Conservation (phyloP, 768 basidiomycete genomes). For the Lactarius psammicola region DNA sequence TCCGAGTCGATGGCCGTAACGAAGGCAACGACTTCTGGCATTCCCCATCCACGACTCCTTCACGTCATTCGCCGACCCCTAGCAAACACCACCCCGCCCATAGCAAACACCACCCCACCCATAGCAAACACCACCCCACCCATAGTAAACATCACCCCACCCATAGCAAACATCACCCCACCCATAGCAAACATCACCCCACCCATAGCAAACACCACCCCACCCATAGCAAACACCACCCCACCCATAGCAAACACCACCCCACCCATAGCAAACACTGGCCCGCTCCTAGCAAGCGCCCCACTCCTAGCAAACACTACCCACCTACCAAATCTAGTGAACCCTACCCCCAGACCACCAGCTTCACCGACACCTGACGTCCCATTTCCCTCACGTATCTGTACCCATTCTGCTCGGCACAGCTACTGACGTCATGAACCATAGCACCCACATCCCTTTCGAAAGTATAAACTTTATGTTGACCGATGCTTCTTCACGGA, state of each 20-base stretch:
- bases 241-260: too few species aligned
- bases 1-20: not conserved
- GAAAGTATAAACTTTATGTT: not conserved
- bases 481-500: not conserved
- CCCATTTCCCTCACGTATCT: not conserved
- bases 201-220: too few species aligned
- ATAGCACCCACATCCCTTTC: not conserved
- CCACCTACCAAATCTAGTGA: not conserved
- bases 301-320: too few species aligned
- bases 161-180: too few species aligned
- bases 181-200: too few species aligned
- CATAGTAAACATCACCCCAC: too few species aligned
- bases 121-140: too few species aligned
- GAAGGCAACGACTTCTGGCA: not conserved
- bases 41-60: not conserved
- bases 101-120: too few species aligned
- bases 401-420: not conserved
- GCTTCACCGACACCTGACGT: not conserved
- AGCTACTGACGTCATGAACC: not conserved
- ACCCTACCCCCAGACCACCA: not conserved
- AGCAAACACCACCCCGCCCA: not conserved
- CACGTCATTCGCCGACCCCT: not conserved
- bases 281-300: too few species aligned
- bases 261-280: too few species aligned
- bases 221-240: too few species aligned